Evolutionary conservation across 2,329 filamentous ascomycete genomes (phyloP).

Genomic region (Lasiodiplodia sp.): DNA sequence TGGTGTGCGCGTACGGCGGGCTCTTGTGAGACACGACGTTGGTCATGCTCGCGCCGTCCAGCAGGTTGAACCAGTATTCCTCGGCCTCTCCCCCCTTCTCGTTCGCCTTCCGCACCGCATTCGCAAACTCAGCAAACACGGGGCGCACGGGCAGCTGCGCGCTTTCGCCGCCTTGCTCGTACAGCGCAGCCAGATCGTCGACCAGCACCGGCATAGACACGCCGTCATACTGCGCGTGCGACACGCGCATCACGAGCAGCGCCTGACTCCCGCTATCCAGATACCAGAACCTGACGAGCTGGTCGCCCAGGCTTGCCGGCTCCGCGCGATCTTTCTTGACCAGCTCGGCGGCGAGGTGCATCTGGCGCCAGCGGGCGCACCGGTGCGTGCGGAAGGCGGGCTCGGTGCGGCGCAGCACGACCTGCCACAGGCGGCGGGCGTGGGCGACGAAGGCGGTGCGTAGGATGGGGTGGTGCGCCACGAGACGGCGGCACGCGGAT

Average conservation of each 20-base stretch:
- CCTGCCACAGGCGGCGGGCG: constrained; percentile 44
- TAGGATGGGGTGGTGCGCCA: constrained; percentile 44
- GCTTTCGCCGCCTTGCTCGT: constrained; percentile 34
- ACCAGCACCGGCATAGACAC: constrained; percentile 6
- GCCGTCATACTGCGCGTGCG: constrained; percentile 30
- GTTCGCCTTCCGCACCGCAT: neutral
- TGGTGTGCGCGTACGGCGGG: constrained; percentile 18
- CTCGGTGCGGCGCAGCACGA: constrained; percentile 42
- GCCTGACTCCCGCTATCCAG: constrained; percentile 41
- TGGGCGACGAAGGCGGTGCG: constrained; percentile 46
- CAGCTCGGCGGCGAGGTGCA: constrained; percentile 39
- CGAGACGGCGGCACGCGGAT: constrained; percentile 34
- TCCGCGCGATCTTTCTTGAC: constrained; percentile 41
- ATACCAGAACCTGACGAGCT: constrained; percentile 49
- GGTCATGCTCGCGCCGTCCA: constrained; percentile 15
- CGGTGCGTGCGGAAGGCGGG: constrained; percentile 43
- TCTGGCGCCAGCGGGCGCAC: constrained; percentile 37
- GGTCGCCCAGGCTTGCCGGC: constrained; percentile 41
- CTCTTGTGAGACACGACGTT: constrained; percentile 13
- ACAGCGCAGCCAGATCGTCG: constrained; percentile 40
- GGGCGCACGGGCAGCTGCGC: constrained; percentile 6
- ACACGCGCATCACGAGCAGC: constrained; percentile 44
- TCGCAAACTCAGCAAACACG: constrained; percentile 8
- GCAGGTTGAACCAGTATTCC: constrained; percentile 5
- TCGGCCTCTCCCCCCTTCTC: neutral